Evolutionary conservation across 1,284 basidiomycete species (phyloP), one percentile per base, ranked within the genome.

Genomic region (Termitomyces sp.): DNA sequence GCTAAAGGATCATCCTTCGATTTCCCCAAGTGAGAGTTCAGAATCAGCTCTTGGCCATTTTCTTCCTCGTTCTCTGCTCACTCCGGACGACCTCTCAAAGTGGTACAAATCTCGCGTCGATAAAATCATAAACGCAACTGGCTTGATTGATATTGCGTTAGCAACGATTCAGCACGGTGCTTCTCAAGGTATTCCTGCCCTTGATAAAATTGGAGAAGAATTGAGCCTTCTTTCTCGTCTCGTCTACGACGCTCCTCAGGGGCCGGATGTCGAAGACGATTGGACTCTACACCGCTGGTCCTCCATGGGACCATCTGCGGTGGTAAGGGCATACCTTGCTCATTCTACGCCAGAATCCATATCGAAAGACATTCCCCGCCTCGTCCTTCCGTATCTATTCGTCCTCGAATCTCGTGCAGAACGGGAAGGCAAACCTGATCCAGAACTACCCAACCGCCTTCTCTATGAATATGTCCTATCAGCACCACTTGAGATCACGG

Each of bases 371-470:
- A 86, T 97, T 50, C 75, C 79, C 24, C 79, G 78, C 30, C 83
- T 96, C 28, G 90, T 94, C 53, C 78, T 94, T 70, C 94, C 94
- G 1, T 98, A 95, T 67, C 80, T 97, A 1, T 94, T 88, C 62
- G 92, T 96, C 19, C 76, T 96, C 19, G 92, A 96, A 69, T 82
- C 90, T 15, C 85, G 89, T 26, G 83, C 85, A 48, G 94, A 96
- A 68, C 85, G 94, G 31, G 72, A 80, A 24, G 90, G 91, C 13
- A 69, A 72, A 5, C 81, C 90, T 0, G 87, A 93, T 65, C 76
- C 85, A 4, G 68, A 68, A 3, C 73, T 94, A 24, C 76, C 80
- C 17, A 78, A 70, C 7, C 81, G 82, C 26, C 72, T 91, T 6
- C 77, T 96, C 7, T 82, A 92, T 69, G 82, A 90, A 43, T 92